A percentile compares a stretch with the other conserved stretches of the same genome.
phyloP scores from a whole-genome alignment of 164 flowering plant species.

The Umbilicus rupestris region DNA sequence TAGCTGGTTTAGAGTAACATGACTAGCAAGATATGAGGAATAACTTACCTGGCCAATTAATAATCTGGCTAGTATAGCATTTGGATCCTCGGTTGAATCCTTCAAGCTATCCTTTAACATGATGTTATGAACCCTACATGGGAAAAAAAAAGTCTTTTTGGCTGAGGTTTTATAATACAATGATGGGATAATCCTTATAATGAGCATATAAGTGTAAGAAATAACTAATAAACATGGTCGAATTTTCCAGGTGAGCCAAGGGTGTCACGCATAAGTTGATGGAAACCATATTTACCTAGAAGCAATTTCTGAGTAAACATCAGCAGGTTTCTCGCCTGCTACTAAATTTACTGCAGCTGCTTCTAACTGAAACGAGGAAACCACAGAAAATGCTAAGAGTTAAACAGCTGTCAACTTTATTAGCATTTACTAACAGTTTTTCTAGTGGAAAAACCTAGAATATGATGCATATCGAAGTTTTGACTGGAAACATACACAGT shows the following conservation, averaged over 20 bases:
- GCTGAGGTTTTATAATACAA: not conserved
- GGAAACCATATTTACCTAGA: slow-evolving; percentile 39
- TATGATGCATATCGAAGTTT: not conserved
- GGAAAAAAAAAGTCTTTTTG: slow-evolving; percentile 3
- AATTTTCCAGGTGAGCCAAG: not conserved
- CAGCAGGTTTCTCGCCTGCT: slow-evolving; percentile 82
- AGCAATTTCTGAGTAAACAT: slow-evolving; percentile 94
- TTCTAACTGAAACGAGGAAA: slow-evolving; percentile 45
- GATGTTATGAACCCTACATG: slow-evolving; percentile 59
- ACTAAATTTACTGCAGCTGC: slow-evolving; percentile 93
- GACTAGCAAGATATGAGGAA: slow-evolving; percentile 3
- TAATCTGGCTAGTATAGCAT: slow-evolving; percentile 55
- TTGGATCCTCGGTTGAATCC: slow-evolving; percentile 57
- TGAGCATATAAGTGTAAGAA: not conserved
- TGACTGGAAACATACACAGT: slow-evolving; percentile 36
- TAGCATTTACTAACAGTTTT: not conserved
- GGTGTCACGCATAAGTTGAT: not conserved
- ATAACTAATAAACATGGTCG: not conserved
- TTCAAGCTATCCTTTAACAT: slow-evolving; percentile 55
- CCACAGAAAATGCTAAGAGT: not conserved
- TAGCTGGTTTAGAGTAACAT: not conserved
- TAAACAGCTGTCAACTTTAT: not conserved
- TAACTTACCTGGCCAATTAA: slow-evolving; percentile 58
- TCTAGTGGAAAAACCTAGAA: not conserved
- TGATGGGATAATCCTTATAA: not conserved